Evolutionary conservation across 2,329 filamentous ascomycete genomes (phyloP).

Genomic region (Huntiella savannae): DNA sequence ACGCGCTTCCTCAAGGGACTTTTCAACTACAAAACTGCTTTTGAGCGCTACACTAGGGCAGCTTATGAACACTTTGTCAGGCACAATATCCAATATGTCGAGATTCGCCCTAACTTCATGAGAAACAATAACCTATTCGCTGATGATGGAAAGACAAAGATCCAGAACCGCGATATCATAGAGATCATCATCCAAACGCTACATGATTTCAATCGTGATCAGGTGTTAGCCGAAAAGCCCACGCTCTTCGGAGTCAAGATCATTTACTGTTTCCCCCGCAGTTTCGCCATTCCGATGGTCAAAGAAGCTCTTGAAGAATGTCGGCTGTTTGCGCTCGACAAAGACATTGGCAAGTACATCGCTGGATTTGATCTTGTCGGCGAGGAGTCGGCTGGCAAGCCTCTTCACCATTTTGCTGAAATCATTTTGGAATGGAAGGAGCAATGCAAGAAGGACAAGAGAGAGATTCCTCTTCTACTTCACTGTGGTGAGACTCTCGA

Average conservation of each 20-base stretch:
- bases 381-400: conserved; percentile 42
- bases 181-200: conserved; percentile 37
- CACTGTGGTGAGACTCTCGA: conserved; percentile 62
- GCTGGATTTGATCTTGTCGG: conserved; percentile 55
- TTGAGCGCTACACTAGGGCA: conserved; percentile 36
- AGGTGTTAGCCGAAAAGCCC: conserved; percentile 23
- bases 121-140: conserved; percentile 39
- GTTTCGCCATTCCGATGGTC: conserved; percentile 31
- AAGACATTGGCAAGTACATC: conserved; percentile 31
- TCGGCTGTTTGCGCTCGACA: conserved; percentile 36
- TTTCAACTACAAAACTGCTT: conserved; percentile 46
- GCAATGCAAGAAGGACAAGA: conserved; percentile 24
- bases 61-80: conserved; percentile 42
- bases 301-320: conserved; percentile 38
- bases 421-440: conserved; percentile 38
- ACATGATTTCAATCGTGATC: conserved; percentile 12
- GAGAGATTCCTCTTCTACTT: conserved; percentile 49
- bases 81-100: conserved; percentile 52
- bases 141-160: conserved; percentile 32
- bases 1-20: conserved; percentile 57
- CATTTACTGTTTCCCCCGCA: conserved; percentile 51
- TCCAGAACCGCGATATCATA: conserved; percentile 42
- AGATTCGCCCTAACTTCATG: conserved; percentile 53
- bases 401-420: conserved; percentile 34
- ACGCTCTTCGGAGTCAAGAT: conserved; percentile 44